These are phyloP conservation scores for Komagataella mondaviorum DNA, from an alignment of 805 yeast species.

Conservation along the genomic window DNA sequence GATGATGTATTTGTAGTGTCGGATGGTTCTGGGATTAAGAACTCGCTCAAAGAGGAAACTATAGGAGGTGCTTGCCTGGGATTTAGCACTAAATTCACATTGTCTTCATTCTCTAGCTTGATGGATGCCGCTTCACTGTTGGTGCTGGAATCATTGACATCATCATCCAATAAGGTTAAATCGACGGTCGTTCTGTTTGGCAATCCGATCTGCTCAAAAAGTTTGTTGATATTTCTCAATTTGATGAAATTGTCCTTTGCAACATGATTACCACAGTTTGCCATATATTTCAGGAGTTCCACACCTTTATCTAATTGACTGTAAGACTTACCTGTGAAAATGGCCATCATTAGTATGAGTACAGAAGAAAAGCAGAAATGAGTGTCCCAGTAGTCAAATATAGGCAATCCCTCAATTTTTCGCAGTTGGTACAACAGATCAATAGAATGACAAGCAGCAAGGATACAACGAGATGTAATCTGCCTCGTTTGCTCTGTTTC, in stretches of 20 bases:
- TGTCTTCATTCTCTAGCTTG: conserved; percentile 3
- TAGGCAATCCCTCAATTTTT: conserved; percentile 15
- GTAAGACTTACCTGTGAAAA: conserved; percentile 3
- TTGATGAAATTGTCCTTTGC: conserved; percentile 13
- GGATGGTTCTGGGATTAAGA: background rate
- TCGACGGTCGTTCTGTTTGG: conserved; percentile 5
- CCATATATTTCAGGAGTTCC: conserved; percentile 14
- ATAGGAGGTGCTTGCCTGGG: background rate
- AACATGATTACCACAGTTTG: conserved; percentile 14
- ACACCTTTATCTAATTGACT: conserved; percentile 9
- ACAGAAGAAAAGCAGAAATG: conserved; percentile 22
- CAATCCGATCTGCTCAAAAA: conserved; percentile 10
- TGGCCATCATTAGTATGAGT: conserved; percentile 14
- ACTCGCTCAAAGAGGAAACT: background rate
- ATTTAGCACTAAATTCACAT: background rate
- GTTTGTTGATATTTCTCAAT: conserved; percentile 9
- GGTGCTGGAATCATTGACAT: conserved; percentile 1
- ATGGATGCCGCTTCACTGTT: conserved; percentile 3
- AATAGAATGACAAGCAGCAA: conserved; percentile 18
- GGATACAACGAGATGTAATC: conserved; percentile 15
- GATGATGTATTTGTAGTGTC: background rate
- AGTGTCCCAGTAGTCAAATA: conserved; percentile 26
- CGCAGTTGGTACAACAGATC: conserved; percentile 14
- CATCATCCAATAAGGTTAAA: conserved; percentile 4
- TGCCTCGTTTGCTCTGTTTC: conserved; percentile 9